Conservation (phyloP, 176 grass and related monocot genomes). For the Themeda triandra region DNA sequence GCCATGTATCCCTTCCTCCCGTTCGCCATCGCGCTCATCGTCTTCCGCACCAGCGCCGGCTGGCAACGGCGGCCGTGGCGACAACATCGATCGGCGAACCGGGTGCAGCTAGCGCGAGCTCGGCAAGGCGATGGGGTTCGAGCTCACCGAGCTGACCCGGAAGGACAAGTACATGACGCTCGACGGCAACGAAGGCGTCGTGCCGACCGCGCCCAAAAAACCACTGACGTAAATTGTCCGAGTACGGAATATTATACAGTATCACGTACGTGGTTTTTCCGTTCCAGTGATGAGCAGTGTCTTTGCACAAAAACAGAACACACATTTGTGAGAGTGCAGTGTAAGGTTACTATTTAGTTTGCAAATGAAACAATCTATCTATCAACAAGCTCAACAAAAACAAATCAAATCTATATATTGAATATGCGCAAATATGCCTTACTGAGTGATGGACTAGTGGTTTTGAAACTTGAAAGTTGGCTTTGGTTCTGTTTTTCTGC, state of each 20-base stretch:
- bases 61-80: not conserved
- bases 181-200: slow-evolving; percentile 57
- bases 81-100: slow-evolving; percentile 50
- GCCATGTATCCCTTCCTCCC: too few relatives aligned
- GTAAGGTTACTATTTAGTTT: not conserved
- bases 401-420: not conserved
- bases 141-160: slow-evolving; percentile 45
- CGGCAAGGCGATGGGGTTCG: slow-evolving; percentile 43
- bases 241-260: not conserved
- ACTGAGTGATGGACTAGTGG: not conserved
- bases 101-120: slow-evolving; percentile 45
- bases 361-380: not conserved
- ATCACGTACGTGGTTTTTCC: too few relatives aligned
- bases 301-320: not conserved
- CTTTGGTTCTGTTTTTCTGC: not conserved
- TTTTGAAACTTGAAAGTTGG: not conserved
- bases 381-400: not conserved
- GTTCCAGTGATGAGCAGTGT: not conserved
- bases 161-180: slow-evolving; percentile 67
- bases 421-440: not conserved
- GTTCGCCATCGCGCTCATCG: too few relatives aligned
- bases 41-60: not conserved
- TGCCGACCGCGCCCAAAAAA: slow-evolving; percentile 15
- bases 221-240: not conserved
- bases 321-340: not conserved